A percentile compares a stretch with the other conserved stretches of the same genome.
phyloP scores from a whole-genome alignment of 208 protist species.

The Crithidia bombi region DNA sequence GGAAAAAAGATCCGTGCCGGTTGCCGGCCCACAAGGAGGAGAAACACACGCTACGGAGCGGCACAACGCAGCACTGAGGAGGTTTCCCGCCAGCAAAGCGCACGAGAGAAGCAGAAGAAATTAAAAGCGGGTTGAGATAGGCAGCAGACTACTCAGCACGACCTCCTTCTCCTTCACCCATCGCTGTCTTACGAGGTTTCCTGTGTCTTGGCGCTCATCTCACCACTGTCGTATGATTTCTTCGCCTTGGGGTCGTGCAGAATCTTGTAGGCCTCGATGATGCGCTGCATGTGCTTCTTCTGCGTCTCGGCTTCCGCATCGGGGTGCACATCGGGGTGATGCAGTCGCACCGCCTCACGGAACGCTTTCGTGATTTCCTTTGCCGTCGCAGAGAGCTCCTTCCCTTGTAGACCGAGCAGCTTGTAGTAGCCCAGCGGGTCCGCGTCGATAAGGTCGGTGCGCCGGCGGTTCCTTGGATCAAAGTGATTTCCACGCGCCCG shows the following conservation, averaged over 20 bases:
- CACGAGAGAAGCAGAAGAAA: background rate
- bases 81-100: no score
- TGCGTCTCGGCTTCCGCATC: conserved; percentile 48
- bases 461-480: conserved; percentile 70
- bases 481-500: conserved; percentile 54
- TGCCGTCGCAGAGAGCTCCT: conserved; percentile 69
- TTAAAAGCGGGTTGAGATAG: background rate
- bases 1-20: no score
- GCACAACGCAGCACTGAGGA: no score
- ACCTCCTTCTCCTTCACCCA: background rate
- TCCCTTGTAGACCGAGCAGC: conserved; percentile 76
- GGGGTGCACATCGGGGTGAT: conserved; percentile 81
- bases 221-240: conserved; percentile 74
- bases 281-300: conserved; percentile 77
- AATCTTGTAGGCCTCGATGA: conserved; percentile 87
- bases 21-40: no score
- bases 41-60: no score
- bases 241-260: conserved; percentile 76
- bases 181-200: conserved; percentile 18
- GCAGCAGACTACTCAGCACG: background rate
- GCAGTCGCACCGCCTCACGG: conserved; percentile 59
- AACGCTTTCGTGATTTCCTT: conserved; percentile 89
- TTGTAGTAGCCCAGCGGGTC: conserved; percentile 92
- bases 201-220: conserved; percentile 45
- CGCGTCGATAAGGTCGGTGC: conserved; percentile 73